A percentile compares a stretch with the other conserved stretches of the same genome.
Evolutionary conservation across 2,329 filamentous ascomycete species (phyloP).

Genomic region (Biscogniauxia mediterranea): DNA sequence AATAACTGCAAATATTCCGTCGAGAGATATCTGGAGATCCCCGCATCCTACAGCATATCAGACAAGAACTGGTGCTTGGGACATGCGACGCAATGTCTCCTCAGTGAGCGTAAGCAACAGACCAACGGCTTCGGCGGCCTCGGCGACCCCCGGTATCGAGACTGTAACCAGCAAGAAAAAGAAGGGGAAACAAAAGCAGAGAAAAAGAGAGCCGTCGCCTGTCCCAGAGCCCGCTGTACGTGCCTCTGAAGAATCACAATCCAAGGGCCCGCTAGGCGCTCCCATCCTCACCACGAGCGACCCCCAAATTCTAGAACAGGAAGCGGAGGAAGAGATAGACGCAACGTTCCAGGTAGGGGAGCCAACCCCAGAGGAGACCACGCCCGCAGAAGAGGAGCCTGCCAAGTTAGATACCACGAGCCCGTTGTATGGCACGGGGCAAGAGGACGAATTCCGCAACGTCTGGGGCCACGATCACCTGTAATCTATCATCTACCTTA

Average conservation of each 20-base stretch:
- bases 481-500: slow-evolving; percentile 13
- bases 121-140: slow-evolving; percentile 14
- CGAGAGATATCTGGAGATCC: slow-evolving; percentile 62
- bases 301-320: slow-evolving; percentile 33
- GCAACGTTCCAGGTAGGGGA: slow-evolving; percentile 24
- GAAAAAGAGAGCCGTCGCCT: slow-evolving; percentile 19
- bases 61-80: slow-evolving; percentile 32
- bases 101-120: slow-evolving; percentile 31
- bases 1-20: slow-evolving; percentile 75
- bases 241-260: slow-evolving; percentile 29
- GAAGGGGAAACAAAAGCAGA: slow-evolving; percentile 33
- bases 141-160: slow-evolving; percentile 21
- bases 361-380: slow-evolving; percentile 23
- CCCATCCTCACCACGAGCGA: slow-evolving; percentile 32
- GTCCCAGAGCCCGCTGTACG: slow-evolving; percentile 24
- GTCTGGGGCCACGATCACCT: slow-evolving; percentile 29
- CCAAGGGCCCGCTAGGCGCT: slow-evolving; percentile 32
- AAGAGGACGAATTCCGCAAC: slow-evolving; percentile 30
- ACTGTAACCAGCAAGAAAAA: slow-evolving; percentile 30
- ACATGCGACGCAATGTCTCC: slow-evolving; percentile 25
- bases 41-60: slow-evolving; percentile 35
- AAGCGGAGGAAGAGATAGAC: slow-evolving; percentile 32
- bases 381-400: slow-evolving; percentile 14
- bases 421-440: slow-evolving; percentile 23
- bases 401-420: slow-evolving; percentile 8